Conservation (phyloP, 768 basidiomycete species). For the Suillus subaureus region DNA sequence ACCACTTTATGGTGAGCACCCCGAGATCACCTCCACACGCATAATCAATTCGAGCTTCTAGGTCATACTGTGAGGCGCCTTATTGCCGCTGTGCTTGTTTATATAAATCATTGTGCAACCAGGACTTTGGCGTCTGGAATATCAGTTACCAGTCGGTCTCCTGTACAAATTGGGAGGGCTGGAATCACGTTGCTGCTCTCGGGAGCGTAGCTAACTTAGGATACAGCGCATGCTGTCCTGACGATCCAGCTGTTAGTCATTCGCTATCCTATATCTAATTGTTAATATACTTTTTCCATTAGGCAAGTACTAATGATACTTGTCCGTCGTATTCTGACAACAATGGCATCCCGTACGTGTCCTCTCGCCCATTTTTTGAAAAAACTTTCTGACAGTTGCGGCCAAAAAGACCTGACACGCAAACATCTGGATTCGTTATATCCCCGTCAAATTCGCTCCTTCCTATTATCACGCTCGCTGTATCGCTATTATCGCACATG, state of each 20-base stretch:
- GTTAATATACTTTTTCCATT: slow-evolving; percentile 9
- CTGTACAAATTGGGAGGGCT: slow-evolving; percentile 71
- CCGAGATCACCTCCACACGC: background rate
- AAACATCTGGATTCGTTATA: background rate
- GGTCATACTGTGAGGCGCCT: slow-evolving; percentile 41
- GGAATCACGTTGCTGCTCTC: slow-evolving; percentile 56
- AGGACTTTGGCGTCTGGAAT: slow-evolving; percentile 92
- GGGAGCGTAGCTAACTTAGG: slow-evolving; percentile 66
- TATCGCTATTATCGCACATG: background rate
- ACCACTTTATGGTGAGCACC: slow-evolving; percentile 57
- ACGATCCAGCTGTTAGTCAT: slow-evolving; percentile 56
- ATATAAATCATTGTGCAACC: slow-evolving; percentile 1
- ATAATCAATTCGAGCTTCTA: slow-evolving; percentile 32
- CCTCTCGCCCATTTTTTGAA: background rate
- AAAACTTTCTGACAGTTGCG: background rate
- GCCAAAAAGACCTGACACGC: slow-evolving; percentile 3
- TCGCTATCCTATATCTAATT: background rate
- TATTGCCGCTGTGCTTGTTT: background rate
- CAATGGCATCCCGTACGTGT: slow-evolving; percentile 62
- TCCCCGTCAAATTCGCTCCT: background rate
- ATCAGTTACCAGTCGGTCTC: slow-evolving; percentile 67
- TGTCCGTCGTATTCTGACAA: slow-evolving; percentile 75
- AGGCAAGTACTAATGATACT: slow-evolving; percentile 49
- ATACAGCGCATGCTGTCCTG: slow-evolving; percentile 71
- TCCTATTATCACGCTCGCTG: slow-evolving; percentile 1